Base-by-base conservation (phyloP, 331 rosid genomes). In the Dryas integrifolia region DNA sequence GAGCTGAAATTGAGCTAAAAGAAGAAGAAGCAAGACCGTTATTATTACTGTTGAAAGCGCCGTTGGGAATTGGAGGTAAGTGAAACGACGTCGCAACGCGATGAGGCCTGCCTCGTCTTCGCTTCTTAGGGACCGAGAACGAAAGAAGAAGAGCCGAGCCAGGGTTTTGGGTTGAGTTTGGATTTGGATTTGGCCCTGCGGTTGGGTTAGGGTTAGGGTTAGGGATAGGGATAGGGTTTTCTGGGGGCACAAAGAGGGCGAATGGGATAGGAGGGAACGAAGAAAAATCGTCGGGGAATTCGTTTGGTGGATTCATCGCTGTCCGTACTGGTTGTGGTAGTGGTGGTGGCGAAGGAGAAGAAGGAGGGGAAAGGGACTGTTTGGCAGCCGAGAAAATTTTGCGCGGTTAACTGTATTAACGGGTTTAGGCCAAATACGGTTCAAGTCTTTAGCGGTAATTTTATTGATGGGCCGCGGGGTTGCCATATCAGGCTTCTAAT, bases 41-140 rank as follows among this genome's bases (percentile, higher is more conserved):
- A 74, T 62, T 26, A 6, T 53, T 81, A 65, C 73, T 78, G 78
- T 39, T 79, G 48, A 72, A 9, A 69, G 47, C 40, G 18, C 53
- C 85, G 48, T 58, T 79, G 44, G 70, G 79, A 57, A 78, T 6
- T 6, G 65, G 80, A 66, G 86, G 91, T 7, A 77, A 40, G 14
- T 82, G 91, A 77, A 88, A 86, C 62, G 90, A 78, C 7, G 92
- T 72, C 16, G 92, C 76, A 9, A 72, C 73, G 10, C 95, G 91
- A 15, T 93, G 98, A 50, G 96, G 79, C 81, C 97, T 81, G 61
- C 97, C 98, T 53, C 96, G 87, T 55, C 97, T 67, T 53, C 91
- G 85, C 86, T 94, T 94, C 81, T 94, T 94, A 24, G 98, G 98
- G 68, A 94, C 56, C 35, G 92, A 56, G 78, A 94, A 85, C 0